phyloP scores from a whole-genome alignment of 139 green algal species.

The Monoraphidium neglectum region DNA sequence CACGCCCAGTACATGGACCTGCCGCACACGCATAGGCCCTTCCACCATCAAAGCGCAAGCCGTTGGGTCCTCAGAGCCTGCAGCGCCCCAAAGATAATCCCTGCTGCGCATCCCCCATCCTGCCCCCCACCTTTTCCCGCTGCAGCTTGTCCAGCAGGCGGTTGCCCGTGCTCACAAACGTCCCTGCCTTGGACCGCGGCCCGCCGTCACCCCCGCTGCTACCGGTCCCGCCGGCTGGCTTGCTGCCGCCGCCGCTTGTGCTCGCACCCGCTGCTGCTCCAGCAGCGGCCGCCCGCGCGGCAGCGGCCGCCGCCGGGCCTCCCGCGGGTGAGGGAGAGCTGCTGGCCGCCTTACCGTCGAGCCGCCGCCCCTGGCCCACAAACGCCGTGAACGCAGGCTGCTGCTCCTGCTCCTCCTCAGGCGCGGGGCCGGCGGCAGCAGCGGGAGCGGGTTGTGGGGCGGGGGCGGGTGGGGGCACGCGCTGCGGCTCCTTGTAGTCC shows the following conservation, averaged over 20 bases:
- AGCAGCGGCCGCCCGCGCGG: neutral
- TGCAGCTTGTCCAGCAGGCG: slow-evolving; percentile 66
- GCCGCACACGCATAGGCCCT: too few species aligned
- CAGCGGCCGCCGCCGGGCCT: neutral
- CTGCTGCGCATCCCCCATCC: too few species aligned
- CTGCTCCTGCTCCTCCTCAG: slow-evolving; percentile 27
- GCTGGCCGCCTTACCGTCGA: slow-evolving; percentile 80
- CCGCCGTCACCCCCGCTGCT: neutral
- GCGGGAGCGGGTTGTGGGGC: slow-evolving; percentile 10
- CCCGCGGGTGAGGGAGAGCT: neutral
- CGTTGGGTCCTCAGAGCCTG: too few species aligned
- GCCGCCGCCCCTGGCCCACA: slow-evolving; percentile 63
- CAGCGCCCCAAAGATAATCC: too few species aligned
- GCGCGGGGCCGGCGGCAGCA: slow-evolving; percentile 17
- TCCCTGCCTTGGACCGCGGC: slow-evolving; percentile 53
- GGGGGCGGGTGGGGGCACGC: neutral
- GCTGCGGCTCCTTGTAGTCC: slow-evolving; percentile 91
- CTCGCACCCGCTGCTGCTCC: neutral
- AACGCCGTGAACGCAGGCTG: slow-evolving; percentile 81
- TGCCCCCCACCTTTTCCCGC: slow-evolving; percentile 23
- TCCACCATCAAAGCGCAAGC: too few species aligned
- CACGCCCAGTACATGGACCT: too few species aligned
- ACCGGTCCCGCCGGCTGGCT: neutral
- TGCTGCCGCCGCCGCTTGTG: slow-evolving; percentile 18
- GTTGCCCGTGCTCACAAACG: slow-evolving; percentile 70